Base-by-base conservation (phyloP, 2,329 filamentous ascomycete species). In the Alternaria rosae region DNA sequence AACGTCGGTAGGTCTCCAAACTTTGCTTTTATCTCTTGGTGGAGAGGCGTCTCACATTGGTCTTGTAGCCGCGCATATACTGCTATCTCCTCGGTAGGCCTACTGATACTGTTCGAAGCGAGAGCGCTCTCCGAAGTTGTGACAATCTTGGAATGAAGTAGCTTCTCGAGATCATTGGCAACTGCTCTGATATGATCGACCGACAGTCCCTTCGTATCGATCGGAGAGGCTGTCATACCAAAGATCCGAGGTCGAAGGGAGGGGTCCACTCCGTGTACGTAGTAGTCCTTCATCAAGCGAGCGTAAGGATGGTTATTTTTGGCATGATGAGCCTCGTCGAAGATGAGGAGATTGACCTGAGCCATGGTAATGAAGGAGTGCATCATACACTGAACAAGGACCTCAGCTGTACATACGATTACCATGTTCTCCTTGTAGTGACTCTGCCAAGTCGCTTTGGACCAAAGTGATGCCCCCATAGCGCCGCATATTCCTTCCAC, bases 141-240 rank as follows among this genome's bases (percentile, higher is more conserved):
- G 6, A 91, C 91, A 72, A 99, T 97, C 70, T 90, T 89, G 76
- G 90, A 91, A 73, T 95, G 87, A 1, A 99, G 83, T 38, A 97
- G 83, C 1, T 80, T 84, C 75, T 98, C 94, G 0, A 99, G 85
- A 55, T 92, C 88, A 5, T 61, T 81, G 0, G 92, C 91, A 38
- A 92, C 92, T 62, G 87, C 83, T 15, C 84, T 83, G 26, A 97
- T 85, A 67, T 97, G 89, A 0, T 87, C 86, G 2, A 54, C 58
- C 20, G 66, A 70, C 20, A 67, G 30, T 6, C 70, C 67, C 72
- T 92, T 91, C 0, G 92, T 89, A 80, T 98, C 94, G 3, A 97
- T 90, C 0, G 95, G 95, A 0, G 95, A 98, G 8, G 95, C 95
- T 2, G 95, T 99, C 94, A 98, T 97, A 25, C 94, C 94, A 68